These are phyloP conservation scores for Trichosporon sp. DNA, from an alignment of 1,284 basidiomycete species.

Conservation along the genomic window DNA sequence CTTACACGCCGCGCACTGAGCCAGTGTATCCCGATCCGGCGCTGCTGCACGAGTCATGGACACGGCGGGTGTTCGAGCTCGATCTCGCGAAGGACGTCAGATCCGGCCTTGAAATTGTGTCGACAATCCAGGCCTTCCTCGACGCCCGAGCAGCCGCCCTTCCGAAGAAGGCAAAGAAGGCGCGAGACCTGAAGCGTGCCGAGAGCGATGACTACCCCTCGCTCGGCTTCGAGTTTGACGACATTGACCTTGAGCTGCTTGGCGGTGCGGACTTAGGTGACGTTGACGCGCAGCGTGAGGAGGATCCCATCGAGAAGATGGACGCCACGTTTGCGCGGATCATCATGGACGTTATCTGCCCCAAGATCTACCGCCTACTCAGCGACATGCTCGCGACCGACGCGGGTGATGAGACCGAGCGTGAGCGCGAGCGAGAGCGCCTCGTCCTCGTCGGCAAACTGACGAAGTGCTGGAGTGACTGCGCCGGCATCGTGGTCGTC, in stretches of 20 bases:
- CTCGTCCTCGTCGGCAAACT: constrained; percentile 52
- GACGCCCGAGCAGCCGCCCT: constrained; percentile 56
- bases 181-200: constrained; percentile 32
- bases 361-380: constrained; percentile 60
- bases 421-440: constrained; percentile 28
- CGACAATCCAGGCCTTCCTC: constrained; percentile 62
- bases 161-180: constrained; percentile 52
- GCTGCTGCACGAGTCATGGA: constrained; percentile 62
- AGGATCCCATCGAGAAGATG: constrained; percentile 27
- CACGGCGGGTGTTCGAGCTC: constrained; percentile 57
- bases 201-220: constrained; percentile 62
- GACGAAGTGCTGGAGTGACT: constrained; percentile 73
- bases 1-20: constrained; percentile 9
- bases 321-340: constrained; percentile 50
- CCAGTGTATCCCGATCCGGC: constrained; percentile 61
- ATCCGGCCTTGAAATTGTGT: constrained; percentile 57
- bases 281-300: constrained; percentile 12
- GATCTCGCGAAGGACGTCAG: constrained; percentile 52
- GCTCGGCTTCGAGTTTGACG: constrained; percentile 43
- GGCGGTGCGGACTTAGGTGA: constrained; percentile 27
- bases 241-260: constrained; percentile 26
- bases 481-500: constrained; percentile 60
- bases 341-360: constrained; percentile 56
- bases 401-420: constrained; percentile 23
- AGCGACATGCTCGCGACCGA: constrained; percentile 52